Conservation (phyloP, 2,329 filamentous ascomycete genomes). For the Sclerotinia trifoliorum region DNA sequence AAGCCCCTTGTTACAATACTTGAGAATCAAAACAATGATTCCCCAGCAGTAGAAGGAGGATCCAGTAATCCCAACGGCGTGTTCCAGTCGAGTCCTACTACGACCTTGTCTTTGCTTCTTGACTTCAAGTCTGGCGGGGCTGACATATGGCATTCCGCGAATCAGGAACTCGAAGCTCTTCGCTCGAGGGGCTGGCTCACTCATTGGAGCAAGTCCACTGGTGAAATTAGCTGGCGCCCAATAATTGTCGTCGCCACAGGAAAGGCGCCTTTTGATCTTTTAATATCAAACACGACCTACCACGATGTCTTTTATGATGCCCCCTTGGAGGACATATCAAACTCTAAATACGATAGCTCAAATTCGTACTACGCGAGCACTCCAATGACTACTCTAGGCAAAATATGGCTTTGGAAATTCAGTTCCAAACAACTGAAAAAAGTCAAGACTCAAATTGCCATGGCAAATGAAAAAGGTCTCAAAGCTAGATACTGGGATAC, state of each 20-base stretch:
- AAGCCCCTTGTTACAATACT: conserved; percentile 57
- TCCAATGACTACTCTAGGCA: conserved; percentile 26
- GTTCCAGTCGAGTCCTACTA: conserved; percentile 25
- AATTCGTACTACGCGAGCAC: conserved; percentile 38
- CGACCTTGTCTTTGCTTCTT: conserved; percentile 45
- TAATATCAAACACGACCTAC: conserved; percentile 41
- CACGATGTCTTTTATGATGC: conserved; percentile 52
- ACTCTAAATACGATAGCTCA: conserved; percentile 31
- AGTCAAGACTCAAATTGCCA: conserved; percentile 32
- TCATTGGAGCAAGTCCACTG: conserved; percentile 42
- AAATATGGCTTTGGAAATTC: conserved; percentile 20
- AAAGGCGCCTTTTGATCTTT: conserved; percentile 44
- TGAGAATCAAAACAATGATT: conserved; percentile 46
- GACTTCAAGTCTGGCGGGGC: conserved; percentile 50
- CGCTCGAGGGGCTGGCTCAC: conserved; percentile 44
- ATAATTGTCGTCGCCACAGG: conserved; percentile 54
- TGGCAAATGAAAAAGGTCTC: conserved; percentile 42
- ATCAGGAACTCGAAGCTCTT: conserved; percentile 44
- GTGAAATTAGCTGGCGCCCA: conserved; percentile 38
- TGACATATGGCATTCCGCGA: conserved; percentile 43
- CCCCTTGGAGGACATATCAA: conserved; percentile 38
- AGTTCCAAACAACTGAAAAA: conserved; percentile 29
- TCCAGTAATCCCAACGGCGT: conserved; percentile 25
- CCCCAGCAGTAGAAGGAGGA: neutral
- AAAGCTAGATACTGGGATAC: conserved; percentile 46